A percentile compares a stretch with the other conserved stretches of the same genome.
These are phyloP conservation scores for Gossypium lobatum DNA, from an alignment of 441 rosid species.

Conservation along the genomic window DNA sequence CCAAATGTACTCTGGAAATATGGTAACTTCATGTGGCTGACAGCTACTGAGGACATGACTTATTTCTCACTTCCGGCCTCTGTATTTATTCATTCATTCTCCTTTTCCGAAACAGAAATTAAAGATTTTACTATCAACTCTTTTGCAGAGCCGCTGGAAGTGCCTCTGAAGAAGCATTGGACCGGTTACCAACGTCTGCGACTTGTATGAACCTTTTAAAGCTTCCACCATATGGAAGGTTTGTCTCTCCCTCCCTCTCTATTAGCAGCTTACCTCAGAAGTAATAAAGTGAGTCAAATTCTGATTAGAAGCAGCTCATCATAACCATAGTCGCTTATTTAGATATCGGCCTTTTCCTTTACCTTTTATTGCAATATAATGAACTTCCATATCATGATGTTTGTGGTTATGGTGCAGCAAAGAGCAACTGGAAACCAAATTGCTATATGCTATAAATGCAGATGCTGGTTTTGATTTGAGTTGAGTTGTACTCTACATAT, in stretches of 20 bases:
- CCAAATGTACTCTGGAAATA: constrained; percentile 4
- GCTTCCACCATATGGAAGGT: constrained; percentile 99
- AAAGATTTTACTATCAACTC: not conserved
- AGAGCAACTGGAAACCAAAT: constrained; percentile 74
- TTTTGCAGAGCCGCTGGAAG: constrained; percentile 65
- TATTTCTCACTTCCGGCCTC: not conserved
- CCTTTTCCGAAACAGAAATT: not conserved
- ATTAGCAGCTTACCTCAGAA: not conserved
- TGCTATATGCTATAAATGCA: constrained; percentile 86
- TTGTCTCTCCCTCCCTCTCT: constrained; percentile 22
- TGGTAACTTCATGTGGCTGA: not conserved
- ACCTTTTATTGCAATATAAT: not conserved
- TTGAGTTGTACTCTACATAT: constrained; percentile 32
- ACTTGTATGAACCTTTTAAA: constrained; percentile 98
- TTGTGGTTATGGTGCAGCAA: constrained; percentile 53
- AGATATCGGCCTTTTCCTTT: not conserved
- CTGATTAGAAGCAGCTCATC: not conserved
- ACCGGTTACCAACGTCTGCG: constrained; percentile 90
- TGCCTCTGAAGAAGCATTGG: constrained; percentile 75
- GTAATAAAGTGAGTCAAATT: not conserved
- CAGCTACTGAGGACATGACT: too few species aligned
- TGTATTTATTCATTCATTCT: too few species aligned
- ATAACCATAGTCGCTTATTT: not conserved
- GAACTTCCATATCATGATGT: not conserved
- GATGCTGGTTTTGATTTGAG: constrained; percentile 99